Evolutionary conservation across 306 rosid genomes (phyloP).

Genomic region (Arachis stenosperma): DNA sequence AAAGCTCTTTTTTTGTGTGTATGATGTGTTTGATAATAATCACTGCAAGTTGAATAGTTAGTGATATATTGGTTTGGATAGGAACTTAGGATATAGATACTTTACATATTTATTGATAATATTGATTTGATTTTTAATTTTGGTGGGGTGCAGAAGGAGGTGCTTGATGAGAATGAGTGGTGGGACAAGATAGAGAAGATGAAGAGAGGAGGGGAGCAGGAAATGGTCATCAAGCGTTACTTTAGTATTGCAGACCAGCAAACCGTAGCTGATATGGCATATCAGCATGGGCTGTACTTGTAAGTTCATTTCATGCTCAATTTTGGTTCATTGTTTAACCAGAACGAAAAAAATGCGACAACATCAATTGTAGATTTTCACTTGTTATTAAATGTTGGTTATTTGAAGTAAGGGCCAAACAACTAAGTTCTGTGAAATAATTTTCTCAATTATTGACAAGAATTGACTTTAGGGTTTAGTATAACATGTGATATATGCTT

Average conservation of each 20-base stretch:
- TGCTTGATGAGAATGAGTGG: conserved; percentile 80
- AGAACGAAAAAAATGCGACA: background rate
- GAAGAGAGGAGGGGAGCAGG: conserved; percentile 75
- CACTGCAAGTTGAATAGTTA: background rate
- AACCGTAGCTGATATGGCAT: conserved; percentile 79
- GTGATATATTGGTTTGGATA: background rate
- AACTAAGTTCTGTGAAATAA: background rate
- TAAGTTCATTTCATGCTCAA: conserved; percentile 45
- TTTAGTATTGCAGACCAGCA: conserved; percentile 74
- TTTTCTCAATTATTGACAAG: conserved; percentile 15
- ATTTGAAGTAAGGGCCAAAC: conserved; percentile 8
- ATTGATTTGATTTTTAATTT: background rate
- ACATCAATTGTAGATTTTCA: conserved; percentile 3
- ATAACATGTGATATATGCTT: conserved; percentile 4
- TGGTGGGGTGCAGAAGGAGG: conserved; percentile 65
- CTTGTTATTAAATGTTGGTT: conserved; percentile 3
- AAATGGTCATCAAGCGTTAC: conserved; percentile 71
- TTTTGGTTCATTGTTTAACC: conserved; percentile 22
- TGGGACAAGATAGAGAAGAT: conserved; percentile 79
- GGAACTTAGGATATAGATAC: background rate
- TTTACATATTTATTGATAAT: background rate
- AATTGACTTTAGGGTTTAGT: conserved; percentile 11
- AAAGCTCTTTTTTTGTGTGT: too few relatives aligned
- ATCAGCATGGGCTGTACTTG: conserved; percentile 76
- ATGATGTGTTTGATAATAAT: background rate